Percentiles rank a stretch among this genome's conserved stretches.
Conservation (phyloP, 352 stramenopile species). For the Globisporangium spiculum region DNA sequence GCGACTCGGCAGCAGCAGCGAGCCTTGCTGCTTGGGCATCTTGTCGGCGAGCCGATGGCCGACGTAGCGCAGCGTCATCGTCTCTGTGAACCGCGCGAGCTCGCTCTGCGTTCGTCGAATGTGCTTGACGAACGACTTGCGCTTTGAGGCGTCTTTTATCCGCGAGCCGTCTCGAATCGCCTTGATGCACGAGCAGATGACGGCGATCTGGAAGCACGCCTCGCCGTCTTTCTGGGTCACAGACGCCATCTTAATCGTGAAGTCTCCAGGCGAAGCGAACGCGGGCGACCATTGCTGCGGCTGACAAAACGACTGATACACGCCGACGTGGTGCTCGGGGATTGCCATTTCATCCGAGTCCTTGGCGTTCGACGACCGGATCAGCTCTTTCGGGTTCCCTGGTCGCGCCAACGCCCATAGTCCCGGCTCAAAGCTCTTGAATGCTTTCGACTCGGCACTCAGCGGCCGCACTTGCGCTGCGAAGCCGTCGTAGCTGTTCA, state of each 20-base stretch:
- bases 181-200: conserved; percentile 56
- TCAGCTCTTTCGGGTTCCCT: conserved; percentile 10
- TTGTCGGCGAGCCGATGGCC: conserved; percentile 60
- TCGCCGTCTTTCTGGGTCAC: conserved; percentile 40
- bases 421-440: conserved; percentile 13
- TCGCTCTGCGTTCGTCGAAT: conserved; percentile 54
- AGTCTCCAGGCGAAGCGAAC: conserved; percentile 73
- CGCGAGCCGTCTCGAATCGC: conserved; percentile 46
- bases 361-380: conserved; percentile 3
- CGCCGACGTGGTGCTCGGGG: conserved; percentile 57
- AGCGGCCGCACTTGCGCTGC: conserved; percentile 22
- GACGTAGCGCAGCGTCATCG: conserved; percentile 60
- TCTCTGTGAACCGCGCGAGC: conserved; percentile 47
- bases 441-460: neutral
- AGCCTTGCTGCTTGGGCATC: conserved; percentile 31
- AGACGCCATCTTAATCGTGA: conserved; percentile 66
- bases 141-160: conserved; percentile 36
- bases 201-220: conserved; percentile 45
- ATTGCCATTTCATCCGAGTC: conserved; percentile 56
- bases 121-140: conserved; percentile 68
- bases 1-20: conserved; percentile 20
- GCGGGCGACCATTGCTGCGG: conserved; percentile 66
- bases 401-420: conserved; percentile 20
- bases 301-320: conserved; percentile 67
- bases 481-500: conserved; percentile 38